These are phyloP conservation scores for Saprolegnia parasitica DNA, from an alignment of 352 stramenopile genomes.

Conservation along the genomic window DNA sequence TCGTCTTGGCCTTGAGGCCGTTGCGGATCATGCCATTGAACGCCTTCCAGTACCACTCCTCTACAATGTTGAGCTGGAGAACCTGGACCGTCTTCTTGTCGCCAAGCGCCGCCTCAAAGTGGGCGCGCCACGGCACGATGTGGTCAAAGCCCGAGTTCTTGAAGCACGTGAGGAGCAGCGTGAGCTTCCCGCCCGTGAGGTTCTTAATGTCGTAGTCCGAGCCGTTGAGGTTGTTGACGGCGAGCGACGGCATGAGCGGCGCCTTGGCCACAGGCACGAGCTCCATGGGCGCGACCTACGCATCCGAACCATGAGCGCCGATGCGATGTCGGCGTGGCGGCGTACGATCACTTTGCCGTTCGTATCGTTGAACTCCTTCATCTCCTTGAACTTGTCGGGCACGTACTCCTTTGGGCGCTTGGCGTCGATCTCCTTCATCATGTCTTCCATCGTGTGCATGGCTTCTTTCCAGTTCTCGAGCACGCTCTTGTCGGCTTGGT, in stretches of 20 bases:
- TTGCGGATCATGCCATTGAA: conserved; percentile 61
- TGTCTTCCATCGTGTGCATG: conserved; percentile 68
- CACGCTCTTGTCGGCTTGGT: conserved; percentile 24
- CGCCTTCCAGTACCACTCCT: conserved; percentile 87
- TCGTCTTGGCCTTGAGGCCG: conserved; percentile 51
- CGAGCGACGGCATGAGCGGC: conserved; percentile 47
- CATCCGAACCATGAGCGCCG: conserved; percentile 1
- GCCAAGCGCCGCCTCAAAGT: conserved; percentile 49
- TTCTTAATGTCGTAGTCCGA: conserved; percentile 49
- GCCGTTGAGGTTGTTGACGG: conserved; percentile 46
- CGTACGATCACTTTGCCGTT: conserved; percentile 50
- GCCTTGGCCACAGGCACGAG: conserved; percentile 61
- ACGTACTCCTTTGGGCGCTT: conserved; percentile 84
- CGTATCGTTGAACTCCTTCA: conserved; percentile 86
- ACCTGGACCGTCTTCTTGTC: conserved; percentile 45
- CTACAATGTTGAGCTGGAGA: conserved; percentile 75
- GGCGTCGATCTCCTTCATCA: conserved; percentile 79
- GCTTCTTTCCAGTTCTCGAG: conserved; percentile 63
- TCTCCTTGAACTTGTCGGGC: conserved; percentile 84
- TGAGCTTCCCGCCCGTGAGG: conserved; percentile 47
- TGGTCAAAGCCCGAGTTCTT: conserved; percentile 84
- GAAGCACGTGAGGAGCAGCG: conserved; percentile 76
- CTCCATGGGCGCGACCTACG: conserved; percentile 41
- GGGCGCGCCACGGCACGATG: conserved; percentile 67
- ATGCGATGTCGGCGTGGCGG: not conserved